A percentile compares a stretch with the other conserved stretches of the same genome.
phyloP scores from a whole-genome alignment of 257 asterid species.

The Verbascum thapsus region DNA sequence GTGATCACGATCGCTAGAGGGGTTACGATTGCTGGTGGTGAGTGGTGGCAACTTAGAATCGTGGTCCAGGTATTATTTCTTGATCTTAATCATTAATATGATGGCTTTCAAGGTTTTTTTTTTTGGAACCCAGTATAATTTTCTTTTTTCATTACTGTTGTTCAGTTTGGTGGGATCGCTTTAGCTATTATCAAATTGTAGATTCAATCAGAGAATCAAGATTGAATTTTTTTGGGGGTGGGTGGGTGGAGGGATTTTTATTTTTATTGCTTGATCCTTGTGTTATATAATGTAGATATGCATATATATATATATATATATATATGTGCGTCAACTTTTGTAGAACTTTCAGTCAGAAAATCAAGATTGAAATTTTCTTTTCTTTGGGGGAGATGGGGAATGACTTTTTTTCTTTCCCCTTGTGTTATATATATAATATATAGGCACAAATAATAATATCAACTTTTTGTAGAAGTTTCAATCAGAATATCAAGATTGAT shows the following conservation, averaged over 20 bases:
- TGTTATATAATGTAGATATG: too few relatives aligned
- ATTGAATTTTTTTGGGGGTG: background rate
- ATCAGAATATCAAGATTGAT: too few relatives aligned
- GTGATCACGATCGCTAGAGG: constrained; percentile 4
- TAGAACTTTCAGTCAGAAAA: too few relatives aligned
- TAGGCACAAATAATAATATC: too few relatives aligned
- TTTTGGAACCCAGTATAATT: constrained; percentile 5
- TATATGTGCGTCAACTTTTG: too few relatives aligned
- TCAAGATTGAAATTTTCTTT: too few relatives aligned
- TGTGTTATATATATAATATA: too few relatives aligned
- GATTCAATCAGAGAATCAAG: constrained; percentile 20
- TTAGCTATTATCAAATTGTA: background rate
- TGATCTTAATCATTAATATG: background rate
- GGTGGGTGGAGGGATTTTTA: too few relatives aligned
- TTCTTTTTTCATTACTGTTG: background rate
- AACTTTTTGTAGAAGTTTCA: too few relatives aligned
- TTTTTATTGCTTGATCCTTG: background rate
- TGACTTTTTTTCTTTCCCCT: too few relatives aligned
- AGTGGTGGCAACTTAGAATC: background rate
- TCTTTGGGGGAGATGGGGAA: background rate
- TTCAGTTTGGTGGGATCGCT: background rate
- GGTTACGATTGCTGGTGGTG: background rate
- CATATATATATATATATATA: too few relatives aligned
- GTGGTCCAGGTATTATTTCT: constrained; percentile 11
- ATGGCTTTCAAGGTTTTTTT: background rate